A percentile compares a stretch with the other conserved stretches of the same genome.
These are phyloP conservation scores for Termitomyces sp. DNA, from an alignment of 768 basidiomycete genomes.

Conservation along the genomic window DNA sequence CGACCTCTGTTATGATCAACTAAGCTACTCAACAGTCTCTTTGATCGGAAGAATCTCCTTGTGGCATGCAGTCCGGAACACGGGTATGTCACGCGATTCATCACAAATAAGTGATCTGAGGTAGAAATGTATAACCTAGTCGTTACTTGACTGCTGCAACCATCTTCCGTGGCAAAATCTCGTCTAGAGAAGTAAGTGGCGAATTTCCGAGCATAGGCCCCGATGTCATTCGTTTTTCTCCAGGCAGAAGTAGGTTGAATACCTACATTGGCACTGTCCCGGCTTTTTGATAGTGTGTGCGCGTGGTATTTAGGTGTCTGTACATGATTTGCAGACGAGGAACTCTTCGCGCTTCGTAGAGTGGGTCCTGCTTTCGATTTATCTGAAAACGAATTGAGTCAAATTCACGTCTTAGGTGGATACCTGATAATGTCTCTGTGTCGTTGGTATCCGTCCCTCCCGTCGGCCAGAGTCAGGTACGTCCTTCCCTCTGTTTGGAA, in stretches of 20 bases:
- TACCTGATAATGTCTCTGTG: constrained; percentile 86
- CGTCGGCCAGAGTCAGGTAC: constrained; percentile 66
- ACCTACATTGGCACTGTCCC: constrained; percentile 1
- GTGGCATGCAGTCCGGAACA: constrained; percentile 79
- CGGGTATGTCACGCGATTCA: constrained; percentile 40
- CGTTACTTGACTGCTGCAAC: constrained; percentile 72
- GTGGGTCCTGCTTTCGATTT: constrained; percentile 33
- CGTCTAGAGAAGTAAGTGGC: constrained; percentile 70
- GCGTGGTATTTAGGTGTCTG: constrained; percentile 45
- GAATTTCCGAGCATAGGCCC: constrained; percentile 15
- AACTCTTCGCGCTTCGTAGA: constrained; percentile 77
- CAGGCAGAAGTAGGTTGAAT: constrained; percentile 47
- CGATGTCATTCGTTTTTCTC: constrained; percentile 29
- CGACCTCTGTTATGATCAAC: neutral
- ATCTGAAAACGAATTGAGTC: neutral
- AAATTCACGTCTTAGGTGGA: constrained; percentile 50
- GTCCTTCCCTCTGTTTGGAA: constrained; percentile 13
- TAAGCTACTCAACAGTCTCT: constrained; percentile 43
- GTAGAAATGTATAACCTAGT: neutral
- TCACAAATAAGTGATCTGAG: neutral
- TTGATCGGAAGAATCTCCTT: constrained; percentile 75
- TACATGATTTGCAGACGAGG: constrained; percentile 70
- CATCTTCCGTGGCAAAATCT: constrained; percentile 80
- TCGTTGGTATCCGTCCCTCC: constrained; percentile 81
- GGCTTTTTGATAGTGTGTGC: neutral